Base-by-base conservation (phyloP, 2,329 filamentous ascomycete genomes). In the Ophiostoma perfectum region DNA sequence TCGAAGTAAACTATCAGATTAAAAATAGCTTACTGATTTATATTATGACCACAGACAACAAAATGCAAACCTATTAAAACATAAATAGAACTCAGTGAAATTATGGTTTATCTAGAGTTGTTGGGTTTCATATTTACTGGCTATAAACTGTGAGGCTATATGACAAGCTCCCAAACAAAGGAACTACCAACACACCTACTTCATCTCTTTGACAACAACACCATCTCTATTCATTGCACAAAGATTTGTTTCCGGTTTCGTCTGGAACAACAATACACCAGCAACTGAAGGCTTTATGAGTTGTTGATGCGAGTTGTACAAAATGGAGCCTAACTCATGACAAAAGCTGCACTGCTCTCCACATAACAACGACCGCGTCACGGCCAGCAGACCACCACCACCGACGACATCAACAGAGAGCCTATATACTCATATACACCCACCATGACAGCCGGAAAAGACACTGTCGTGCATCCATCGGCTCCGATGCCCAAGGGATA, bases 401-500 rank as follows among this genome's bases (percentile, higher is more conserved):
- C 27, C 18, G 49, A 55, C 4, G 27, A 55, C 49, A 55, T 55
- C 49, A 55, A n/a, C 7, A 55, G n/a, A 27, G n/a, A 27, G 18
- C n/a, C 8, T 0, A 55, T 11, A 27, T 27, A 27, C 27, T 2
- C 9, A 27, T 27, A 39, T 63, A 18, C 38, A 63, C 38, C n/a
- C 58, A n/a, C 60, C n/a, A 63, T 63, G 80, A 12, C 55, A 18
- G 41, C n/a, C 18, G 45, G 64, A 3, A 36, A 66, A n/a, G 64
- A 49, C 7, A 58, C 16, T 72, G 18, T 5, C 18, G 62, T 39
- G 67, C 66, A 45, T 44, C 27, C 70, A n/a, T 55, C 69, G 49
- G 69, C 73, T 7, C 76, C 76, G 2, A 74, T 81, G 72, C 79
- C 80, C 3, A 67, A 66, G 2, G 76, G 78, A 8, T 83, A 82